Conservation (phyloP, 805 yeast species). For the Pichia heedii region DNA sequence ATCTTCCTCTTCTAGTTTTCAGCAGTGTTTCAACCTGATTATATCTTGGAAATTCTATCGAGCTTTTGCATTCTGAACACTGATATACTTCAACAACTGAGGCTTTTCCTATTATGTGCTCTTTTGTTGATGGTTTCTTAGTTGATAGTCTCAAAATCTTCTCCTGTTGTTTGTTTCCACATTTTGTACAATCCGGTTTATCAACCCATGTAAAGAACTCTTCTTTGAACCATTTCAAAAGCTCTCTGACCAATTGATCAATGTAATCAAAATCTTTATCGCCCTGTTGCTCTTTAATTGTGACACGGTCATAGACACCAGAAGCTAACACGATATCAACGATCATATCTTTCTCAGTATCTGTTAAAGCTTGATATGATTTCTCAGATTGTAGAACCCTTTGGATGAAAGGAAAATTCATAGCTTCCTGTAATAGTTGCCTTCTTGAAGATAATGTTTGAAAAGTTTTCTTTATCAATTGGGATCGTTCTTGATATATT, state of each 20-base stretch:
- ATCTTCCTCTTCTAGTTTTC: slow-evolving; percentile 61
- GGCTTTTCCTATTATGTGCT: slow-evolving; percentile 41
- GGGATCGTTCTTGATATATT: too few relatives aligned
- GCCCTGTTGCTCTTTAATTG: slow-evolving; percentile 18
- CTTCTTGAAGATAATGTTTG: too few relatives aligned
- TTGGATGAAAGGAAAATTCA: too few relatives aligned
- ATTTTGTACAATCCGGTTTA: slow-evolving; percentile 48
- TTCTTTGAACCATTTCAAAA: slow-evolving; percentile 63
- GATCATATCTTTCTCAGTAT: slow-evolving; percentile 42
- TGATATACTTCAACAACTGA: slow-evolving; percentile 52
- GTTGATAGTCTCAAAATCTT: slow-evolving; percentile 33
- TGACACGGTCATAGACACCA: slow-evolving; percentile 47
- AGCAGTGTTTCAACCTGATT: slow-evolving; percentile 58
- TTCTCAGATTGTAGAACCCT: background rate
- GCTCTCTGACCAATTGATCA: slow-evolving; percentile 49
- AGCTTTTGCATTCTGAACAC: slow-evolving; percentile 42
- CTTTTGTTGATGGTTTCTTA: slow-evolving; percentile 29
- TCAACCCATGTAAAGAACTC: slow-evolving; percentile 82
- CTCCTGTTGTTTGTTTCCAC: slow-evolving; percentile 35
- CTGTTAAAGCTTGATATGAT: background rate
- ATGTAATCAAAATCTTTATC: slow-evolving; percentile 32
- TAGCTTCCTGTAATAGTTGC: too few relatives aligned
- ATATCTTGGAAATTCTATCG: slow-evolving; percentile 65
- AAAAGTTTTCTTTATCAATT: too few relatives aligned
- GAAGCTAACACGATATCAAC: slow-evolving; percentile 54